Evolutionary conservation across 2,329 filamentous ascomycete genomes (phyloP), one percentile per base, ranked within the genome.

Genomic region (Cordyceps militaris): DNA sequence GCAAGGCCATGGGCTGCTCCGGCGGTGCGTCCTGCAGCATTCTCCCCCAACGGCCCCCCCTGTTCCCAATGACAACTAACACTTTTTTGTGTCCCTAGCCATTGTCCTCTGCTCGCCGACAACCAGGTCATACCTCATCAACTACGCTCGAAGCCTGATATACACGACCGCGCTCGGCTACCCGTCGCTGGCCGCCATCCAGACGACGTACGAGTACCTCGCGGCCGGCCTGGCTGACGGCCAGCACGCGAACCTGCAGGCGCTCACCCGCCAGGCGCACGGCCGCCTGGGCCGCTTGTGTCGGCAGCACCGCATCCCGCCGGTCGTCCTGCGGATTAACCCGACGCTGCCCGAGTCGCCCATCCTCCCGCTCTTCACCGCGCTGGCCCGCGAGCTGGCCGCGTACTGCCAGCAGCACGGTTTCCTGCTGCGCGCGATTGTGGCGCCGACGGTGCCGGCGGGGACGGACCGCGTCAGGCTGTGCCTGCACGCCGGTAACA

Each of bases 61-160:
- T 19, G 13, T 9, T 14, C 4, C 8, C 13, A 36, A 10, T 11
- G 7, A 14, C 34, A 36, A 32, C 38, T 43, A 32, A 34, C 40
- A n/a, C 5, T 34, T 7, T 2, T 9, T 14, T 8, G 11, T 46
- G 30, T 56, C n/a, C 44, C 58, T 63, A 68, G 68, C 69, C 23
- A 85, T 85, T 21, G 73, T 90, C 1, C 74, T 91, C 0, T 88
- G 85, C 66, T 82, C 83, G 1, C 68, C 77, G 0, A 70, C 79
- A 1, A 80, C 83, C 0, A 75, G 85, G 24, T 71, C 81, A 1
- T 90, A 89, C 61, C 74, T 91, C 53, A 80, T 90, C 69, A 91
- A 91, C 66, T 91, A 91, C 65, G 86, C 87, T 0, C 81, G 87
- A n/a, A 84, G 81, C 1, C 71, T 91, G 43, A 89, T 91, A 56